phyloP scores from a whole-genome alignment of 495 filamentous ascomycete genomes.

The Penicillium bialowiezense region DNA sequence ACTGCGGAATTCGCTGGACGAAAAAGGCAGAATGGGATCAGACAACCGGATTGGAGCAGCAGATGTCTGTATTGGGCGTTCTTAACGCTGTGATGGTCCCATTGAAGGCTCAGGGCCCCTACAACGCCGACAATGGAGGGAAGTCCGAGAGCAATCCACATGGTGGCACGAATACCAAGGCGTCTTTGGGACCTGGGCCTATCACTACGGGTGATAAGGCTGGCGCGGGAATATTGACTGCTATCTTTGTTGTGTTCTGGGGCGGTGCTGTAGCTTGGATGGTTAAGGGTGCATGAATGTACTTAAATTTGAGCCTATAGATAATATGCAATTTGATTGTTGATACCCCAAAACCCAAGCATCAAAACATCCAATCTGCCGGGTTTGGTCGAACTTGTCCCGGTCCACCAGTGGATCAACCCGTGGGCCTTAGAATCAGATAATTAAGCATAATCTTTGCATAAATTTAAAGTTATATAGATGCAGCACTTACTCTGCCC shows the following conservation, averaged over 20 bases:
- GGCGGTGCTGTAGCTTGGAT: slow-evolving; percentile 40
- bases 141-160: slow-evolving; percentile 56
- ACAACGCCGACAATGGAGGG: slow-evolving; percentile 56
- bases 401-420: too few relatives aligned
- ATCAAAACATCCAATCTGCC: too few relatives aligned
- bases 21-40: slow-evolving; percentile 39
- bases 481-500: too few relatives aligned
- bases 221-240: slow-evolving; percentile 61
- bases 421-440: too few relatives aligned
- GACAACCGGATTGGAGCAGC: slow-evolving; percentile 45
- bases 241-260: slow-evolving; percentile 50
- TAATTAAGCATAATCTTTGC: too few relatives aligned
- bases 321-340: too few relatives aligned
- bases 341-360: too few relatives aligned
- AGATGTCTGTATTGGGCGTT: slow-evolving; percentile 56
- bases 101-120: slow-evolving; percentile 39
- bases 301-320: too few relatives aligned
- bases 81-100: slow-evolving; percentile 48
- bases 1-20: slow-evolving; percentile 50
- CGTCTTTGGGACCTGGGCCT: slow-evolving; percentile 14
- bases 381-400: too few relatives aligned
- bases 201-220: slow-evolving; percentile 55
- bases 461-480: too few relatives aligned
- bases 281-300: slow-evolving; percentile 4
- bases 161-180: slow-evolving; percentile 39